Percentiles rank a stretch among this genome's conserved stretches.
These are phyloP conservation scores for Rhizopus delemar DNA, from an alignment of 371 early-diverging fungal species.

Conservation along the genomic window DNA sequence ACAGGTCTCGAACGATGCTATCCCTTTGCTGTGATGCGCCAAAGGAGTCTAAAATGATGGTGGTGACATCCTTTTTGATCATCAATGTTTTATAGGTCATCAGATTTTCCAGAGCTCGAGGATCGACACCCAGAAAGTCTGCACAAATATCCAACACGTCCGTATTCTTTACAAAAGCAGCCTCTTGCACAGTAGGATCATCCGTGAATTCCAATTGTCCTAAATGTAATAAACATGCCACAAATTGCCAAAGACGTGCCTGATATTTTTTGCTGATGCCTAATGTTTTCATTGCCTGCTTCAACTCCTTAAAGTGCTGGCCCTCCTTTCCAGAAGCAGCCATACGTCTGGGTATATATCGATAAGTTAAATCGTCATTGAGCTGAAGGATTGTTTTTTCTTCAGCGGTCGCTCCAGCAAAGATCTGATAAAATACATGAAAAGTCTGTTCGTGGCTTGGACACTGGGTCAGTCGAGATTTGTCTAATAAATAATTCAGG, in stretches of 20 bases:
- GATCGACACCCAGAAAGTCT: conserved; percentile 82
- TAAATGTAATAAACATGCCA: conserved; percentile 82
- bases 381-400: conserved; percentile 42
- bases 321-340: conserved; percentile 25
- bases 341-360: conserved; percentile 39
- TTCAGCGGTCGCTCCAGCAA: conserved; percentile 50
- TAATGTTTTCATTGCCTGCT: conserved; percentile 70
- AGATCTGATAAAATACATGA: conserved; percentile 90
- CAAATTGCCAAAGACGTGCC: conserved; percentile 77
- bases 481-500: conserved; percentile 92
- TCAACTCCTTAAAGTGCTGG: conserved; percentile 62
- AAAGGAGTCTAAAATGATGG: conserved; percentile 77
- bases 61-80: conserved; percentile 81
- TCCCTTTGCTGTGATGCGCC: conserved; percentile 79
- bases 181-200: conserved; percentile 61
- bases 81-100: conserved; percentile 83
- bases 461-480: conserved; percentile 64
- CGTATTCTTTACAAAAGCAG: conserved; percentile 69
- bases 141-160: conserved; percentile 78
- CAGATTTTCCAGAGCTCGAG: conserved; percentile 74
- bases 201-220: conserved; percentile 82
- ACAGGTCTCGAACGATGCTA: conserved; percentile 73
- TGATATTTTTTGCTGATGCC: conserved; percentile 80
- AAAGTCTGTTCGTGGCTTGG: conserved; percentile 81
- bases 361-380: conserved; percentile 23